A percentile compares a stretch with the other conserved stretches of the same genome.
phyloP scores from a whole-genome alignment of 345 rosid species.

The Brassica incana region DNA sequence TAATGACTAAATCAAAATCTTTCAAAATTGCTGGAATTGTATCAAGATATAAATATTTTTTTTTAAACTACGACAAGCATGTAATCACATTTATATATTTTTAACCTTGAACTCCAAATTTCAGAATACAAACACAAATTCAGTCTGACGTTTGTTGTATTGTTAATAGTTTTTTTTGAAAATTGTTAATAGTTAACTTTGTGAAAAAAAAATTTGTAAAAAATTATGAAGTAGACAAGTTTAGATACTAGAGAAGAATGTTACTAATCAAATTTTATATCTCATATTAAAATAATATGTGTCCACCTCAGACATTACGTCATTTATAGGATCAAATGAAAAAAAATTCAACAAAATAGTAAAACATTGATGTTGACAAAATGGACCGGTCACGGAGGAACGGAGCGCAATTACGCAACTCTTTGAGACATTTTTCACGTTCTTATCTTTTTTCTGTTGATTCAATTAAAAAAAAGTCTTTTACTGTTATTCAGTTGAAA shows the following conservation, averaged over 20 bases:
- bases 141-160: neutral
- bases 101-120: neutral
- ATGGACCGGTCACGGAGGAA: conserved; percentile 9
- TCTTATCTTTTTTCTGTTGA: conserved; percentile 15
- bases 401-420: conserved; percentile 30
- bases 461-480: neutral
- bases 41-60: neutral
- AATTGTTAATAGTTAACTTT: neutral
- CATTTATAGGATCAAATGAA: conserved; percentile 1
- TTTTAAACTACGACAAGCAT: neutral
- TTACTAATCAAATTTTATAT: neutral
- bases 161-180: no score
- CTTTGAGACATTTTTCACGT: conserved; percentile 6
- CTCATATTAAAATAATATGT: neutral
- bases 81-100: neutral
- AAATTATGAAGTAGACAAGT: neutral
- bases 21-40: neutral
- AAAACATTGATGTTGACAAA: conserved; percentile 27
- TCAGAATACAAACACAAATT: neutral
- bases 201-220: neutral
- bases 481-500: neutral
- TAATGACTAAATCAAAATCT: neutral
- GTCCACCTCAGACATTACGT: conserved; percentile 26
- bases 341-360: conserved; percentile 8
- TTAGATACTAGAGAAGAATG: neutral